phyloP scores from a whole-genome alignment of 805 yeast genomes.

The Zygotorulaspora chibaensis region DNA sequence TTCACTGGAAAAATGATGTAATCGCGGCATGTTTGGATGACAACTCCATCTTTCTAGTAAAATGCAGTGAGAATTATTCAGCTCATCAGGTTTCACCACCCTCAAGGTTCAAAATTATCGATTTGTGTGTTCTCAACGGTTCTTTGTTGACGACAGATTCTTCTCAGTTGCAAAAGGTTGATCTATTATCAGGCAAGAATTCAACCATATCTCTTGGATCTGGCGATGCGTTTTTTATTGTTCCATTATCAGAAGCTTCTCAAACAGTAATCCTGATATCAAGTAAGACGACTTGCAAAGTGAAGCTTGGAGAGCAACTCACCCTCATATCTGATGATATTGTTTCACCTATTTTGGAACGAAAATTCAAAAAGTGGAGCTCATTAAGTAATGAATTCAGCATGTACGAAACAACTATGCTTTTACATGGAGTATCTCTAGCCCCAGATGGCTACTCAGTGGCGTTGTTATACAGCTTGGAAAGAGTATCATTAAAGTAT shows the following conservation, averaged over 20 bases:
- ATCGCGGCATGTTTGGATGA: constrained; percentile 20
- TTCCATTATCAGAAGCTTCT: constrained; percentile 15
- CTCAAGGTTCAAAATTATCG: constrained; percentile 22
- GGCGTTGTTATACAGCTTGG: constrained; percentile 29
- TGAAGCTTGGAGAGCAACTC: constrained; percentile 15
- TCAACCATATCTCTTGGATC: constrained; percentile 8
- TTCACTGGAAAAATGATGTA: constrained; percentile 14
- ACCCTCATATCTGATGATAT: constrained; percentile 17
- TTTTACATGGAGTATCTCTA: constrained; percentile 27
- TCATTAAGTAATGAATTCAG: constrained; percentile 22
- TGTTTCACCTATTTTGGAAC: constrained; percentile 26
- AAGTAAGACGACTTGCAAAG: constrained; percentile 16
- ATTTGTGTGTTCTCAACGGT: constrained; percentile 14
- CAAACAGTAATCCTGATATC: constrained; percentile 19
- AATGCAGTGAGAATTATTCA: not conserved
- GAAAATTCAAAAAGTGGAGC: constrained; percentile 30
- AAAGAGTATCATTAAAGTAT: constrained; percentile 28
- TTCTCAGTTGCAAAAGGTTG: constrained; percentile 15
- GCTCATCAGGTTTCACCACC: constrained; percentile 9
- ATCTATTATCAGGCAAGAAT: constrained; percentile 5
- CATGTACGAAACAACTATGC: constrained; percentile 28
- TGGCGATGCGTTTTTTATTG: constrained; percentile 19
- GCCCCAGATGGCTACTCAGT: constrained; percentile 31
- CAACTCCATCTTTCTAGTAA: constrained; percentile 23
- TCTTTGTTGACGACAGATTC: constrained; percentile 16